Percentiles rank a stretch among this genome's conserved stretches.
These are phyloP conservation scores for Aspergillus sp. DNA, from an alignment of 2,329 filamentous ascomycete genomes.

Conservation along the genomic window DNA sequence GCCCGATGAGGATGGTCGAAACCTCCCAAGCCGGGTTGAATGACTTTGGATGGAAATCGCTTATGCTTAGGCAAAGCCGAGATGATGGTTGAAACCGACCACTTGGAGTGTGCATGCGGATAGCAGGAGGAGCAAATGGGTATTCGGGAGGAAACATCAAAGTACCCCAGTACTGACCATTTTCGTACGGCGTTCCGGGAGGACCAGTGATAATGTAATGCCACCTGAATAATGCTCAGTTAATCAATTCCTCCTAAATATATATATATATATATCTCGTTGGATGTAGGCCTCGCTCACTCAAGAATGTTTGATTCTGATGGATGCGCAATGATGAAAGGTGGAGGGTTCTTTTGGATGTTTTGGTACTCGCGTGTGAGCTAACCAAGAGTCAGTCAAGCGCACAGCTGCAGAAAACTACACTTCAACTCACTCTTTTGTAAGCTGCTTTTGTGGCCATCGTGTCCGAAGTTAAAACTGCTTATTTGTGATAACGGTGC, in stretches of 20 bases:
- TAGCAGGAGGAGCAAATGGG: conserved; percentile 93
- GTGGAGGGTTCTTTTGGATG: conserved; percentile 74
- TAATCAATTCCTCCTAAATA: no score
- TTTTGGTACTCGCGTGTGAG: conserved; percentile 65
- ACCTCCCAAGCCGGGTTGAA: conserved; percentile 99
- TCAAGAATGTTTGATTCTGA: conserved; percentile 91
- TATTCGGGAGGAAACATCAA: conserved; percentile 95
- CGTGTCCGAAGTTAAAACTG: conserved; percentile 14
- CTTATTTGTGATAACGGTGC: not conserved
- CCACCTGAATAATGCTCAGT: conserved; percentile 59
- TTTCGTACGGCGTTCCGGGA: conserved; percentile 88
- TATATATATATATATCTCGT: no score
- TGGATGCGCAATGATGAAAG: conserved; percentile 85
- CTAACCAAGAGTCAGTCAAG: conserved; percentile 31
- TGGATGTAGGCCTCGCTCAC: conserved; percentile 48
- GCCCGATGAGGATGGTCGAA: conserved; percentile 88
- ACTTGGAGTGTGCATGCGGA: conserved; percentile 97
- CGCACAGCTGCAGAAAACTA: not conserved
- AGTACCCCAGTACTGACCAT: conserved; percentile 97
- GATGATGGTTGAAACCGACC: conserved; percentile 93
- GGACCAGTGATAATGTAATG: conserved; percentile 95
- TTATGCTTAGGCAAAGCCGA: conserved; percentile 90
- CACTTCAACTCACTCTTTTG: conserved; percentile 59
- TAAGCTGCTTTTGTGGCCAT: conserved; percentile 74
- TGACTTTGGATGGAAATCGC: conserved; percentile 94